Conservation (phyloP, 1,284 basidiomycete species). For the Trichosporon inkin region DNA sequence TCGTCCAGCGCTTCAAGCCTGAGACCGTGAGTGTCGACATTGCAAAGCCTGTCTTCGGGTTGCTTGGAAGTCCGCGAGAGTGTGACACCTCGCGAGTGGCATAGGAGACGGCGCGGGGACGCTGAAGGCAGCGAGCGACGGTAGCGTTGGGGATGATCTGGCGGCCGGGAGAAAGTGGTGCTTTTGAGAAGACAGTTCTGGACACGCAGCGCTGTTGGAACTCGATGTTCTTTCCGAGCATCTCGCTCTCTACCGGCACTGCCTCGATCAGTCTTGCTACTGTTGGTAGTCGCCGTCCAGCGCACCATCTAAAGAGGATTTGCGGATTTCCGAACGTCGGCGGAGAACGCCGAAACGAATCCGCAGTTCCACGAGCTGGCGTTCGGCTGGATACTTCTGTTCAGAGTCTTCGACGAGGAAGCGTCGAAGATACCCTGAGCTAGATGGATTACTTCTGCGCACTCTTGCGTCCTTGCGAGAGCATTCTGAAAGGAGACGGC, state of each 20-base stretch:
- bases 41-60: neutral
- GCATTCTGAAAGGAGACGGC: neutral
- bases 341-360: too few species aligned
- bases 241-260: too few species aligned
- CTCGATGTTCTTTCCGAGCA: too few species aligned
- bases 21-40: conserved; percentile 63
- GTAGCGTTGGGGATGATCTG: too few species aligned
- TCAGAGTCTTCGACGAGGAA: neutral
- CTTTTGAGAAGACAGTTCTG: too few species aligned
- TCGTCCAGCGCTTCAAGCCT: conserved; percentile 95
- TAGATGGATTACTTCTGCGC: neutral
- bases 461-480: neutral
- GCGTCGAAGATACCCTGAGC: neutral
- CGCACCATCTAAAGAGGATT: too few species aligned
- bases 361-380: too few species aligned
- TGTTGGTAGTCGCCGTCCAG: too few species aligned
- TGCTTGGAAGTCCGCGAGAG: neutral
- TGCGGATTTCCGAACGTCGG: too few species aligned
- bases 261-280: too few species aligned
- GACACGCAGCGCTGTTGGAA: too few species aligned
- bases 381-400: neutral
- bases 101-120: neutral
- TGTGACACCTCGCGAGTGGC: neutral
- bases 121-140: neutral
- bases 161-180: too few species aligned